phyloP scores from a whole-genome alignment of 441 rosid species.

The Euphorbia neoarborescens region DNA sequence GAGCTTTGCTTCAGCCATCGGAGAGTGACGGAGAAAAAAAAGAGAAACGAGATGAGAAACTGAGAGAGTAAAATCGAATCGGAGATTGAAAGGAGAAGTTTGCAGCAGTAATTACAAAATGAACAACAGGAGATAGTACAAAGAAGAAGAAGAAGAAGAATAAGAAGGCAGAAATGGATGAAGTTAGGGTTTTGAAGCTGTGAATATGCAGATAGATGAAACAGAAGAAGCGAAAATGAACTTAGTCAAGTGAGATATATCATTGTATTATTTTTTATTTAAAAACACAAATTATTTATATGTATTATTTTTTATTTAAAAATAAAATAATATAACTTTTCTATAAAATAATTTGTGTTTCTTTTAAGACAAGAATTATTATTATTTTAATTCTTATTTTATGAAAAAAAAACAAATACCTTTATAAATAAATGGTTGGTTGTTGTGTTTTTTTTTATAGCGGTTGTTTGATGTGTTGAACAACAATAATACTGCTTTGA shows the following conservation, averaged over 20 bases:
- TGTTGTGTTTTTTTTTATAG: too few species aligned
- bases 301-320: not conserved
- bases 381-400: not conserved
- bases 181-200: conserved; percentile 19
- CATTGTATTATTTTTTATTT: not conserved
- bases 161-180: not conserved
- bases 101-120: not conserved
- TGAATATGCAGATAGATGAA: not conserved
- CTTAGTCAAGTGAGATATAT: not conserved
- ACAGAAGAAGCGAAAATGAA: not conserved
- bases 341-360: not conserved
- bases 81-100: not conserved
- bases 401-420: not conserved
- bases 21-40: conserved; percentile 15
- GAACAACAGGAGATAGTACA: not conserved
- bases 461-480: too few species aligned
- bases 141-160: not conserved
- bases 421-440: not conserved
- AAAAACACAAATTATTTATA: not conserved
- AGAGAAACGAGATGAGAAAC: not conserved
- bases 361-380: not conserved
- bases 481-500: too few species aligned
- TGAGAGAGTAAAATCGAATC: conserved; percentile 17
- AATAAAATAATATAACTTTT: not conserved
- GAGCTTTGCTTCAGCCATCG: conserved; percentile 64